Evolutionary conservation across 75 land plant genomes (phyloP), one percentile per base, ranked within the genome.

Genomic region (Picea sitchensis): DNA sequence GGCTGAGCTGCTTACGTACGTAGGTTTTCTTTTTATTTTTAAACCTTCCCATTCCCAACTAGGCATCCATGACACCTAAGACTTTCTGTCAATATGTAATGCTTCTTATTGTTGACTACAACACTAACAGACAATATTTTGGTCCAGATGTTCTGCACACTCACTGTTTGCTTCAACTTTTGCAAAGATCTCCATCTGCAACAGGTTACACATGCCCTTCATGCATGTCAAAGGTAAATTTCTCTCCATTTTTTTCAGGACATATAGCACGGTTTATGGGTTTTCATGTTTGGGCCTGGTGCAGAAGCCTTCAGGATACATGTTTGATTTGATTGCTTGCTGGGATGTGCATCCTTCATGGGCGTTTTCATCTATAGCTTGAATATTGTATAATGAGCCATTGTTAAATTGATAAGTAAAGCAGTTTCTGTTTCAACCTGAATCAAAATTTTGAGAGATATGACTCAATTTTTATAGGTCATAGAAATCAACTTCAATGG

Each of bases 1-100:
- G 86, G 57, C 86, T 84, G 2, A 84, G 86, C 20, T 84, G 86
- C 32, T 71, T 84, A 18, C 85, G 86, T 84, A 78, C 77, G 84
- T 76, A 15, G 21, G 18, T 59, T n/a, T 64, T 32, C 7, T 81
- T 81, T 34, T 71, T 23, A 51, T 18, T 47, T 11, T 23, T 36
- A 9, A 56, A 65, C 5, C 31, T 58, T 36, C 13, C 61, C 58
- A 59, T 58, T 21, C 13, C 44, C 58, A 59, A 34, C 69, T 65
- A 32, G 36, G 38, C 17, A 65, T 65, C 18, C 36, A 15, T 34
- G 51, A 47, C 5, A 34, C 1, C 18, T 34, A 32, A 14, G 38
- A 65, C 17, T 23, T 38, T 65, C 11, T 14, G 32, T 31, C 68
- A 23, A 12, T 21, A 62, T 21, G 65, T 64, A 64, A 64, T 3